These are phyloP conservation scores for Trametes elegans DNA, from an alignment of 768 basidiomycete genomes.

Conservation along the genomic window DNA sequence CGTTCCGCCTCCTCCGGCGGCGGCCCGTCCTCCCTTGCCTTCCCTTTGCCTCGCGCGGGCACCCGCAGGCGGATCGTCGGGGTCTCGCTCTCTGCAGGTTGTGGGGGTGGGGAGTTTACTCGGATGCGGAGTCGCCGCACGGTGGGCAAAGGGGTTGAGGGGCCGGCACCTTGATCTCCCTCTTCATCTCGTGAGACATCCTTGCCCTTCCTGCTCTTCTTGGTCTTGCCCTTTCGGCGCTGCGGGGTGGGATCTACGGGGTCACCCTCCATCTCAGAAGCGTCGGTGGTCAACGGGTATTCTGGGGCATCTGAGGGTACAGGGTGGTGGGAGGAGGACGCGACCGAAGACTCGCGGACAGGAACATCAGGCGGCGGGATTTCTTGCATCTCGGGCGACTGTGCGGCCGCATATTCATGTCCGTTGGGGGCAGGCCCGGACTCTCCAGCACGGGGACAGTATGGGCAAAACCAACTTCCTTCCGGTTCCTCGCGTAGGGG, in stretches of 20 bases:
- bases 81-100: slow-evolving; percentile 14
- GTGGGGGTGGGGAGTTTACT: slow-evolving; percentile 37
- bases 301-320: slow-evolving; percentile 15
- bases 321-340: slow-evolving; percentile 38
- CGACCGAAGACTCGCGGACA: slow-evolving; percentile 39
- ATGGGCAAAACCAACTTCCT: slow-evolving; percentile 76
- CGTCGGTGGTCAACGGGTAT: slow-evolving; percentile 28
- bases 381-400: slow-evolving; percentile 5
- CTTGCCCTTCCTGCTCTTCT: slow-evolving; percentile 28
- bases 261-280: slow-evolving; percentile 34
- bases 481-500: slow-evolving; percentile 69
- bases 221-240: slow-evolving; percentile 34
- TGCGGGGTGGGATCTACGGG: slow-evolving; percentile 26
- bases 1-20: slow-evolving; percentile 49
- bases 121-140: slow-evolving; percentile 48
- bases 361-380: not conserved
- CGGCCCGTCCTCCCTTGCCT: slow-evolving; percentile 51
- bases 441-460: slow-evolving; percentile 44
- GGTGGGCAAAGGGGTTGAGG: slow-evolving; percentile 12
- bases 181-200: slow-evolving; percentile 15
- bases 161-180: slow-evolving; percentile 25
- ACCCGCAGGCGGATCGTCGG: slow-evolving; percentile 53
- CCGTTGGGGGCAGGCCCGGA: slow-evolving; percentile 18
- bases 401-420: not conserved
- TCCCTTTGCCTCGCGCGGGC: slow-evolving; percentile 63